phyloP scores from a whole-genome alignment of 2,329 filamentous ascomycete species.

The Hirsutella minnesotensis region DNA sequence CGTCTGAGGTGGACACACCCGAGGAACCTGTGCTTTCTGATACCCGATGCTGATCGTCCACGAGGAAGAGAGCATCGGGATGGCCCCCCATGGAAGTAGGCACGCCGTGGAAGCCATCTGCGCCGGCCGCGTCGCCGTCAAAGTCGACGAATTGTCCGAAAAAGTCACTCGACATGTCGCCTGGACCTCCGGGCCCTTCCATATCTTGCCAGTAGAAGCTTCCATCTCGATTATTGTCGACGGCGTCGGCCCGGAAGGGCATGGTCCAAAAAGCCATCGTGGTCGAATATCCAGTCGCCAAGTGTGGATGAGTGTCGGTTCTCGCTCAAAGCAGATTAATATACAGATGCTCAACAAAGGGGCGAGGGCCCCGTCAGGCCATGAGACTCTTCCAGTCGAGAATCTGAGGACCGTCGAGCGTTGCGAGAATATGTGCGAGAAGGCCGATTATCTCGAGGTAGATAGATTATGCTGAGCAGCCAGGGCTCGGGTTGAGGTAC shows the following conservation, averaged over 20 bases:
- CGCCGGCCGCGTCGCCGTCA: slow-evolving; percentile 14
- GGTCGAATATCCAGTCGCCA: not conserved
- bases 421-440: not conserved
- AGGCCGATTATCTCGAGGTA: not conserved
- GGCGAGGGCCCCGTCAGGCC: slow-evolving; percentile 1
- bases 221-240: slow-evolving; percentile 22
- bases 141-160: slow-evolving; percentile 26
- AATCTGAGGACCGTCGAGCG: not conserved
- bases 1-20: slow-evolving; percentile 21
- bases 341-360: not conserved
- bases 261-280: slow-evolving; percentile 24
- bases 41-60: slow-evolving; percentile 8
- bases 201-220: slow-evolving; percentile 22
- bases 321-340: not conserved
- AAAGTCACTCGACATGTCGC: slow-evolving; percentile 19
- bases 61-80: slow-evolving; percentile 15
- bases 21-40: slow-evolving; percentile 22
- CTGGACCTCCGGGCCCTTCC: slow-evolving; percentile 15
- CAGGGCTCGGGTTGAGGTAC: not conserved
- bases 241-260: slow-evolving; percentile 20
- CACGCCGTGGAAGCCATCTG: slow-evolving; percentile 9
- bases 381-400: not conserved
- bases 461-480: not conserved
- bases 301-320: not conserved
- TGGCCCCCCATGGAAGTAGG: slow-evolving; percentile 12